Base-by-base conservation (phyloP, 495 filamentous ascomycete species). In the Delitschia confertaspora region DNA sequence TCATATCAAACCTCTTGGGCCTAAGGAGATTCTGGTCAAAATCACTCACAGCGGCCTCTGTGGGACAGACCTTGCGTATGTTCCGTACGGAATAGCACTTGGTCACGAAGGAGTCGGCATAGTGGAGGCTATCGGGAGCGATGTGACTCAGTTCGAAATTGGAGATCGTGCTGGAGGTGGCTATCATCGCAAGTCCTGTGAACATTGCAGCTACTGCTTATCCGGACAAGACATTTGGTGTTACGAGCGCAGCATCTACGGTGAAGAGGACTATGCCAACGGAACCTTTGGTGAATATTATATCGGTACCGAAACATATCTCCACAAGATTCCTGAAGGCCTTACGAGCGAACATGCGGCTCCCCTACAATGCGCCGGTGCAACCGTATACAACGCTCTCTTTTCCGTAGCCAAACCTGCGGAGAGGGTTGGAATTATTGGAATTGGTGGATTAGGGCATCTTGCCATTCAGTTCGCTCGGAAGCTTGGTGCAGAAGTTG, bases 371-470 rank as follows among this genome's bases (percentile, higher is more conserved):
- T 57, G 54, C 31, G 54, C 49, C 5, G 54, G 54, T 4, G 50
- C 50, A 11, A 57, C 49, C 14, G 38, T 38, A 7, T 57, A 57
- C 65, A 75, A 56, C 74, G 78, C 24, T 70, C 66, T 32, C 72
- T 57, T 60, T 5, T 63, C 66, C 23, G 58, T 57, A 19, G 62
- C 69, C 5, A 63, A 64, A 17, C 61, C 74, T 2, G 69, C 64
- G 0, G 62, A 74, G 24, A 65, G 68, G 0, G 77, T 82, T 14
- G 77, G 78, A 3, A 67, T 83, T 29, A 63, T 80, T 1, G 77
- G 78, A 6, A 58, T 82, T 5, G 78, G 78, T 10, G 79, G 79
- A 0, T 60, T 82, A 0, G 78, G 78, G 0, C 78, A 81, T 53
- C 51, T 80, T 34, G 78, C 77, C 1, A 77, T 82, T 32, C 59